phyloP scores from a whole-genome alignment of 2,329 filamentous ascomycete genomes.

The Trichoderma arundinaceum region DNA sequence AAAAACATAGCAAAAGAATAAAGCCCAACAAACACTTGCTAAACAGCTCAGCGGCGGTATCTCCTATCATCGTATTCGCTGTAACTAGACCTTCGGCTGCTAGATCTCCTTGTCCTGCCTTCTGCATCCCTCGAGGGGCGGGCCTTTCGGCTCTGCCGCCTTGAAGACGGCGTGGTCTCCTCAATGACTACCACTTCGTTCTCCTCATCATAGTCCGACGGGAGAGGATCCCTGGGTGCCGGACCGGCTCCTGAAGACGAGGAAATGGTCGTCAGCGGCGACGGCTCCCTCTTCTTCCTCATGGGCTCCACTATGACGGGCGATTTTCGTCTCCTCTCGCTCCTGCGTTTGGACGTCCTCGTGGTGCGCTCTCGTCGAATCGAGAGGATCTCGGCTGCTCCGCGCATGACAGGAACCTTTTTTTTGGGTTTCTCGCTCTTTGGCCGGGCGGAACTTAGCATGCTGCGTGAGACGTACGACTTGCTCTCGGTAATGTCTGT shows the following conservation, averaged over 20 bases:
- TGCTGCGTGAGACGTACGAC: constrained; percentile 31
- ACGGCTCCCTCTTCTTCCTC: constrained; percentile 31
- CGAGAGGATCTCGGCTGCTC: constrained; percentile 24
- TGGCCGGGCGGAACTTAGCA: constrained; percentile 32
- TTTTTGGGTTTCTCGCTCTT: constrained; percentile 28
- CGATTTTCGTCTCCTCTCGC: constrained; percentile 9
- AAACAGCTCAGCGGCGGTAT: constrained; percentile 1
- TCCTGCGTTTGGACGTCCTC: constrained; percentile 41
- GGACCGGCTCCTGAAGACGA: constrained; percentile 7
- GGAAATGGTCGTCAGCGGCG: constrained; percentile 38
- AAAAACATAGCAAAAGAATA: neutral
- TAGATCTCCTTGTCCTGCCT: constrained; percentile 36
- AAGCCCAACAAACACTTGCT: neutral
- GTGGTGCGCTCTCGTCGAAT: constrained; percentile 34
- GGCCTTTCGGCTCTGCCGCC: constrained; percentile 34
- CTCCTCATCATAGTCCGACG: constrained; percentile 42
- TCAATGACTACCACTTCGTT: constrained; percentile 50
- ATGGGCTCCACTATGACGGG: constrained; percentile 35
- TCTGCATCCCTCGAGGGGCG: constrained; percentile 2
- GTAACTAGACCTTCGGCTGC: constrained; percentile 34
- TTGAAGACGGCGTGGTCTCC: constrained; percentile 41
- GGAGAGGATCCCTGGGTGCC: constrained; percentile 27
- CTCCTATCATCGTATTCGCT: constrained; percentile 30
- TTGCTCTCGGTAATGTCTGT: constrained; percentile 19
- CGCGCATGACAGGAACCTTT: constrained; percentile 24